Percentiles rank a stretch among this genome's conserved stretches.
Conservation (phyloP, 2,329 filamentous ascomycete species). For the Pyrenochaeta sp. region DNA sequence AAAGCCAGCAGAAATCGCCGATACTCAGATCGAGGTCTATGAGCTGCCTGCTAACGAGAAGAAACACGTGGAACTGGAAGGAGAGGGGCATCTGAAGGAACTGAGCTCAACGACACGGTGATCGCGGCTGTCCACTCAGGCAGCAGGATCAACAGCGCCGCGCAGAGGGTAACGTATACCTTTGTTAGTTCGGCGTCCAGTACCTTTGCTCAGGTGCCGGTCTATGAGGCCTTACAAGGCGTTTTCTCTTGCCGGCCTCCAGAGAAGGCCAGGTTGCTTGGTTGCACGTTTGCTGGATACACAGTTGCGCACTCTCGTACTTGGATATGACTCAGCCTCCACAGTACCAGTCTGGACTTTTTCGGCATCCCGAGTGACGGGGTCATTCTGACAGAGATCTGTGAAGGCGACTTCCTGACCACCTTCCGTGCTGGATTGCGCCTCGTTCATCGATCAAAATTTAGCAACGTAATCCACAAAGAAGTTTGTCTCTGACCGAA, state of each 20-base stretch:
- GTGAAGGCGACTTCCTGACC: neutral
- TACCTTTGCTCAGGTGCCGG: neutral
- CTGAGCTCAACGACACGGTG: neutral
- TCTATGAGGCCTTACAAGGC: too few relatives aligned
- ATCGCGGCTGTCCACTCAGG: neutral
- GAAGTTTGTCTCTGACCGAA: too few relatives aligned
- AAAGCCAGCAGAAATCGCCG: conserved; percentile 18
- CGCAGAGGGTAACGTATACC: neutral
- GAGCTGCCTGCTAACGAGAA: conserved; percentile 21
- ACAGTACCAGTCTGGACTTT: neutral
- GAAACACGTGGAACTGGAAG: conserved; percentile 17
- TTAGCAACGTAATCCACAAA: neutral
- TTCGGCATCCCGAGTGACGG: neutral
- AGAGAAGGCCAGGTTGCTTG: neutral
- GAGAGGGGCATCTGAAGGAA: conserved; percentile 16
- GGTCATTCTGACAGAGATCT: neutral
- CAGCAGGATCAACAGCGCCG: neutral
- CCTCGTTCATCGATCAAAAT: neutral
- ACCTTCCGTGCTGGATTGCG: neutral
- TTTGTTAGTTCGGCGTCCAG: neutral
- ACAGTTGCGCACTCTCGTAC: neutral
- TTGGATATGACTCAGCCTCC: neutral
- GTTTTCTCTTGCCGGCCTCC: too few relatives aligned
- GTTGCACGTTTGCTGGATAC: neutral
- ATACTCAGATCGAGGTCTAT: conserved; percentile 9